These are phyloP conservation scores for Sclerotinia spermophila DNA, from an alignment of 2,329 filamentous ascomycete genomes.

Conservation along the genomic window DNA sequence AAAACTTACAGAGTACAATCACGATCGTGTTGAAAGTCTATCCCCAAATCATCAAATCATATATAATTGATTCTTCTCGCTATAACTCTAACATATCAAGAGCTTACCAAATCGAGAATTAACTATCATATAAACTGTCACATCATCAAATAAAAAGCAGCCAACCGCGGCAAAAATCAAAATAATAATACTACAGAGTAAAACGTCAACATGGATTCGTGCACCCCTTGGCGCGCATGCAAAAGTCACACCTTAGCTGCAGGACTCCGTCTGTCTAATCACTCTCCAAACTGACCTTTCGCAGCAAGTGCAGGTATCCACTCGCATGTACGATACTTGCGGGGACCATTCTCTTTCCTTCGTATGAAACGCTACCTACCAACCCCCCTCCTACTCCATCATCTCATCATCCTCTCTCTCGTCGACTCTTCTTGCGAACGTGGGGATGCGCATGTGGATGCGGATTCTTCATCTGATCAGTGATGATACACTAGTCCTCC, in stretches of 20 bases:
- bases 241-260: background rate
- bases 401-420: background rate
- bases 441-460: conserved; percentile 3
- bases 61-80: background rate
- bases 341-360: background rate
- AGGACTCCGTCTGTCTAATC: background rate
- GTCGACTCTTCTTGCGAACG: background rate
- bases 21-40: background rate
- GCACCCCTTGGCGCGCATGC: background rate
- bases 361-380: conserved; percentile 1
- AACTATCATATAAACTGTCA: background rate
- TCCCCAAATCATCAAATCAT: background rate
- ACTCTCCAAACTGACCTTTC: background rate
- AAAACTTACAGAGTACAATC: too few species aligned
- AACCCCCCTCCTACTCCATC: background rate
- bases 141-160: background rate
- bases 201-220: background rate
- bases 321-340: background rate
- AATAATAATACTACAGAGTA: background rate
- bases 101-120: background rate
- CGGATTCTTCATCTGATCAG: background rate
- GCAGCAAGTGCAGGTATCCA: background rate
- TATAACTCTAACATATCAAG: background rate
- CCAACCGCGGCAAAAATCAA: conserved; percentile 11
- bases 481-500: background rate